Base-by-base conservation (phyloP, 768 basidiomycete species). In the Leccinum broughii region DNA sequence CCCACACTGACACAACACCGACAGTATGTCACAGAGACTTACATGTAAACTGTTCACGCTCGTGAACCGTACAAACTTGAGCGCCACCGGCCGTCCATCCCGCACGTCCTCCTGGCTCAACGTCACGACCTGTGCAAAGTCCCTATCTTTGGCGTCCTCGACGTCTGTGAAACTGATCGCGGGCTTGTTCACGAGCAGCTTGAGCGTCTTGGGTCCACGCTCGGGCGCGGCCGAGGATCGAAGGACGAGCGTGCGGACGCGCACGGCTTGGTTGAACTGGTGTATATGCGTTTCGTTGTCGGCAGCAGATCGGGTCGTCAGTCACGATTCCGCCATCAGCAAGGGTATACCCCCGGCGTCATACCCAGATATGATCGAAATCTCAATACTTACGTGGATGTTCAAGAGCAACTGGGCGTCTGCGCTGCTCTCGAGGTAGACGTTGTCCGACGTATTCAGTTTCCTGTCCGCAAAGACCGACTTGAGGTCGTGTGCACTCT, bases 371-470 rank as follows among this genome's bases (percentile, higher is more conserved):
- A 41, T 17, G 39, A 17, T 17, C 8, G 39, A 17, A n/a, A 50
- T 11, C 6, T 11, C 6, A 30, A 50, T 6, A 35, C 84, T 65
- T 67, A 89, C 88, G n/a, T 81, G 78, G 56, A 92, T 80, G 65
- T 77, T 89, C 52, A 92, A 59, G 26, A 92, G 74, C 7, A 92
- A 78, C 70, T 92, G 86, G 64, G 87, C 90, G 63, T 92, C 90
- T 2, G 81, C 83, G 68, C 91, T 88, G 66, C 87, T 89, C 61
- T 83, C 76, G 57, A 91, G 78, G 71, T 81, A 86, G 58, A 58
- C 30, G 73, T 74, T n/a, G 20, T 57, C 44, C 30, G 76, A 66
- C 2, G 75, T 77, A 71, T 88, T 88, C 56, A 68, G 72, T 14
- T 71, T 69, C 64, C 78, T 85, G 44, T 53, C 24, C 0, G 68